A percentile compares a stretch with the other conserved stretches of the same genome.
Evolutionary conservation across 2,329 filamentous ascomycete species (phyloP).

Genomic region (Trichoderma oligosporum): DNA sequence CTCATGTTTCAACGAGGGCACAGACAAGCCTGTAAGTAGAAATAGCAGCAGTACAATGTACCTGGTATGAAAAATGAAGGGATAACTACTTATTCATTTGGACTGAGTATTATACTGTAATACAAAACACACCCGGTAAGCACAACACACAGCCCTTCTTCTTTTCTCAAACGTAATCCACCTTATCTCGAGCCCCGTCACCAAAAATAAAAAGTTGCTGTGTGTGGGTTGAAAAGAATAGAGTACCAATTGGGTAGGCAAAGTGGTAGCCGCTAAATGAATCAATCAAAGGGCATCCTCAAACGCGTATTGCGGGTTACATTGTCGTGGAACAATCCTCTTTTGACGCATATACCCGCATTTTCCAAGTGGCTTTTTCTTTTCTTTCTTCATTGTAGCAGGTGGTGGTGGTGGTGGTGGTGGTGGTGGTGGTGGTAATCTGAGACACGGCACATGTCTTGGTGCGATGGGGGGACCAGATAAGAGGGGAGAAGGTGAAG

Average conservation of each 20-base stretch:
- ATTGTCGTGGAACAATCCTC: conserved; percentile 3
- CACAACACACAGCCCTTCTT: conserved; percentile 5
- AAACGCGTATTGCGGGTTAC: background rate
- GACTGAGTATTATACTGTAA: no score
- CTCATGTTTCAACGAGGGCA: conserved; percentile 1
- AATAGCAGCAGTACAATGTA: no score
- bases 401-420: no score
- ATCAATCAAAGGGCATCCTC: background rate
- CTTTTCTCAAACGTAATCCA: background rate
- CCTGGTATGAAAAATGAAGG: no score
- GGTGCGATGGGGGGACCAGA: conserved; percentile 1
- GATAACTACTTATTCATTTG: no score
- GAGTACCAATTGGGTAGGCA: background rate
- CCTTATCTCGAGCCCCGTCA: background rate
- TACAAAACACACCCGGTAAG: conserved; percentile 4
- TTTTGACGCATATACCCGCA: conserved; percentile 8
- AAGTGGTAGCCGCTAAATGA: background rate
- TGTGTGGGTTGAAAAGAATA: background rate
- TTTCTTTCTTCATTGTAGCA: no score
- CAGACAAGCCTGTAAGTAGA: no score
- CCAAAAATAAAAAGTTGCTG: background rate
- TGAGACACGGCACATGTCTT: conserved; percentile 10
- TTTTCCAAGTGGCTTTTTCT: background rate
- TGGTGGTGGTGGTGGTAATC: conserved; percentile 9
- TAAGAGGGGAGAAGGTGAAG: background rate